Evolutionary conservation across 192 early-diverging fungal genomes (phyloP).

Genomic region (Umbelopsis ramanniana): DNA sequence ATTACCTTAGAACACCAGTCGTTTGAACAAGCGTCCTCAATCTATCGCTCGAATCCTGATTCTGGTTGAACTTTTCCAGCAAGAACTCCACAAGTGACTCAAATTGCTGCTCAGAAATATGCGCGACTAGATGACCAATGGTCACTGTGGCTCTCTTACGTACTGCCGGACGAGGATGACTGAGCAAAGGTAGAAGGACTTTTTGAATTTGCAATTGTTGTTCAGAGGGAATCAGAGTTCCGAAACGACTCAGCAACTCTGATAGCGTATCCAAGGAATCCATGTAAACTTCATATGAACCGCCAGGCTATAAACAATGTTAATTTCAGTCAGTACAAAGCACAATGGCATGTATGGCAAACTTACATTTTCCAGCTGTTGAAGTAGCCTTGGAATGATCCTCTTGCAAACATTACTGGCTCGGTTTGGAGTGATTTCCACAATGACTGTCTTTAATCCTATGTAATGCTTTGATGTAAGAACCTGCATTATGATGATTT

Average conservation of each 20-base stretch:
- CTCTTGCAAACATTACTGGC: conserved; percentile 60
- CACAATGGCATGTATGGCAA: neutral
- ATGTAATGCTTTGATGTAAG: neutral
- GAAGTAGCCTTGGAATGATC: conserved; percentile 72
- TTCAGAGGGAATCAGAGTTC: conserved; percentile 51
- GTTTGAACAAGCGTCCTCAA: conserved; percentile 75
- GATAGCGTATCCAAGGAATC: conserved; percentile 78
- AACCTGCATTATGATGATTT: neutral
- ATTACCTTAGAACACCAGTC: conserved; percentile 71
- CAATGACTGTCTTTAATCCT: conserved; percentile 76
- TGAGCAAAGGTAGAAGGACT: conserved; percentile 67
- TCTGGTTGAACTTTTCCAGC: conserved; percentile 55
- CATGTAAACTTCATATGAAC: conserved; percentile 61
- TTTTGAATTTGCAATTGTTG: conserved; percentile 65
- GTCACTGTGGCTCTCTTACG: conserved; percentile 78
- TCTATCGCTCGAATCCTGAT: conserved; percentile 60
- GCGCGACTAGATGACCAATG: conserved; percentile 66
- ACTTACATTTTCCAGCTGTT: conserved; percentile 64
- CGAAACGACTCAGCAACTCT: conserved; percentile 75
- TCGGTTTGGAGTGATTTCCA: conserved; percentile 62
- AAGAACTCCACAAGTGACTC: conserved; percentile 62
- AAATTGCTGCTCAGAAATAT: conserved; percentile 74
- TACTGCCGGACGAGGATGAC: conserved; percentile 72
- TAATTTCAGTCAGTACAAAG: neutral
- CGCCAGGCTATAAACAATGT: conserved; percentile 35